Conservation (phyloP, 2,329 filamentous ascomycete genomes). For the Mariannaea sp. region DNA sequence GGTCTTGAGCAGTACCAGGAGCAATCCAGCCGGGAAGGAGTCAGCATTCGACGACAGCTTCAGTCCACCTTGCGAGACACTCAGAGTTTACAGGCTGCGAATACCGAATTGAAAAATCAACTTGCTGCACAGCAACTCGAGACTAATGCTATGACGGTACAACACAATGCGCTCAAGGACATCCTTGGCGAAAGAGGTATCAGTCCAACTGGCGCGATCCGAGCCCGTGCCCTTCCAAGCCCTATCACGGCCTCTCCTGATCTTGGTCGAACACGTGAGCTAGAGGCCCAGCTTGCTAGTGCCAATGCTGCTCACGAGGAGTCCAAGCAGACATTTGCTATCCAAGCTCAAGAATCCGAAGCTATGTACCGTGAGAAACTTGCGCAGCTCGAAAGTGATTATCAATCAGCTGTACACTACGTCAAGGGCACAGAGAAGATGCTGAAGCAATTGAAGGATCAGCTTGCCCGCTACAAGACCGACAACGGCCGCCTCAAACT, state of each 20-base stretch:
- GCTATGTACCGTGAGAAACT: slow-evolving; percentile 90
- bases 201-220: slow-evolving; percentile 72
- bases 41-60: slow-evolving; percentile 86
- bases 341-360: slow-evolving; percentile 85
- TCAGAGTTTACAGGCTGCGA: slow-evolving; percentile 78
- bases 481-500: slow-evolving; percentile 83
- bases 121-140: slow-evolving; percentile 88
- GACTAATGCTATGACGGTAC: slow-evolving; percentile 89
- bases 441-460: slow-evolving; percentile 97
- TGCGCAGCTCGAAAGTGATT: slow-evolving; percentile 92
- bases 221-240: slow-evolving; percentile 74
- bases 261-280: slow-evolving; percentile 75
- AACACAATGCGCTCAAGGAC: slow-evolving; percentile 91
- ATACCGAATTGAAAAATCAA: slow-evolving; percentile 80
- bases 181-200: slow-evolving; percentile 89
- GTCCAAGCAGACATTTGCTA: slow-evolving; percentile 75
- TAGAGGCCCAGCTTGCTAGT: slow-evolving; percentile 84
- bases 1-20: slow-evolving; percentile 97
- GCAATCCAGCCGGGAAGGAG: slow-evolving; percentile 90
- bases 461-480: slow-evolving; percentile 88
- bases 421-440: slow-evolving; percentile 99
- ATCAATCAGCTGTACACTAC: slow-evolving; percentile 96
- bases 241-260: slow-evolving; percentile 77
- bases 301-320: slow-evolving; percentile 84
- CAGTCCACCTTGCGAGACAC: slow-evolving; percentile 83